Percentiles rank a stretch among this genome's conserved stretches.
These are phyloP conservation scores for Hyphodiscus sp. DNA, from an alignment of 2,329 filamentous ascomycete genomes.

Conservation along the genomic window DNA sequence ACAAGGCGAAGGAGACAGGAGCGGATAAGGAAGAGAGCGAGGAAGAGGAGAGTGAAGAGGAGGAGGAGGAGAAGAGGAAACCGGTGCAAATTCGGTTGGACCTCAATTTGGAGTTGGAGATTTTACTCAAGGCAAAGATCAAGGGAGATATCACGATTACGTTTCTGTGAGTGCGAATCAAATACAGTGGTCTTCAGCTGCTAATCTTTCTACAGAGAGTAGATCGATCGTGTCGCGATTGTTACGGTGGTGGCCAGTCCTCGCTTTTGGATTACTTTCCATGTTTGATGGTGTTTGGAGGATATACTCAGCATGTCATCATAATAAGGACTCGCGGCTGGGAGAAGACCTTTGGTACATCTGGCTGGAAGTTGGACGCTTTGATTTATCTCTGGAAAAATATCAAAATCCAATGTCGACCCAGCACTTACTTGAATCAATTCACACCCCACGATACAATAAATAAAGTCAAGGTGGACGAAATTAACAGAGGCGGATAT, in stretches of 20 bases:
- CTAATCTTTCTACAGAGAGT: not conserved
- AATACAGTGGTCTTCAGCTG: not conserved
- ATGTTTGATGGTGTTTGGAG: not conserved
- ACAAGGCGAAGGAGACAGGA: not conserved
- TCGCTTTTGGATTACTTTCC: not conserved
- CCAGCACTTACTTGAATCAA: no score
- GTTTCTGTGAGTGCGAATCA: conserved; percentile 20
- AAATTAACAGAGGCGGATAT: no score
- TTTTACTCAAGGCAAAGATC: conserved; percentile 73
- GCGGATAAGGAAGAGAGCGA: conserved; percentile 8
- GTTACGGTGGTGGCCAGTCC: not conserved
- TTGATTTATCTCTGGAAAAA: no score
- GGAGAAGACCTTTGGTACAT: no score
- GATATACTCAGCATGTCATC: no score
- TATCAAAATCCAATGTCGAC: no score
- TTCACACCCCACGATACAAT: no score
- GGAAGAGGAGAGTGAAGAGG: conserved; percentile 20
- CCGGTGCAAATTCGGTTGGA: conserved; percentile 65
- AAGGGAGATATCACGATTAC: conserved; percentile 71
- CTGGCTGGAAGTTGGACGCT: no score
- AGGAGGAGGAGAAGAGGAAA: conserved; percentile 42
- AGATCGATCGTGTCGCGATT: not conserved
- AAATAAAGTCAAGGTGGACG: no score
- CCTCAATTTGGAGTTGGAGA: conserved; percentile 72
- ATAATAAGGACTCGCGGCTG: no score